phyloP scores from a whole-genome alignment of 768 basidiomycete genomes.

The Panus rudis region DNA sequence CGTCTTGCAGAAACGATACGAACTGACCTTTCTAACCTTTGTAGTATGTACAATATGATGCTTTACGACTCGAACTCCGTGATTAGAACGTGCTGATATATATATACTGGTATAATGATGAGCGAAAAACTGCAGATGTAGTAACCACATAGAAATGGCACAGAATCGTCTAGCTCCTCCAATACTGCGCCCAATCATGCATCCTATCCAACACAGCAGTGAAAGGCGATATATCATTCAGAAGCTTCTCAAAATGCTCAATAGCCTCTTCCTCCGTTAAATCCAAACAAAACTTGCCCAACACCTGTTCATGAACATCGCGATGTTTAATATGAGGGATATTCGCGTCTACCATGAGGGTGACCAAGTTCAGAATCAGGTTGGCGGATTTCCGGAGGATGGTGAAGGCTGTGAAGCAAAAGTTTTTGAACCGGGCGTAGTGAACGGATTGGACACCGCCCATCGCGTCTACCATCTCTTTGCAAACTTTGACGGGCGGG shows the following conservation, averaged over 20 bases:
- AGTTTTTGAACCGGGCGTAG: constrained; percentile 91
- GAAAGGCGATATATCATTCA: constrained; percentile 94
- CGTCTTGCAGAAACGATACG: not conserved
- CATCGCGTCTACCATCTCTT: constrained; percentile 99
- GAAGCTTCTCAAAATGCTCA: constrained; percentile 87
- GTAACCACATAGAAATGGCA: too few relatives aligned
- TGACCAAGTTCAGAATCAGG: constrained; percentile 91
- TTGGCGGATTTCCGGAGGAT: constrained; percentile 96
- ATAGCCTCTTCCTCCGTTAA: constrained; percentile 96
- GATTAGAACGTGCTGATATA: not conserved
- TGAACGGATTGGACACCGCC: constrained; percentile 96
- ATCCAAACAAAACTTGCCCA: constrained; percentile 94
- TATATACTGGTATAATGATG: too few relatives aligned
- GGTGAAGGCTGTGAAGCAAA: constrained; percentile 97
- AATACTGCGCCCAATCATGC: constrained; percentile 86
- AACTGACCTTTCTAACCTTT: not conserved
- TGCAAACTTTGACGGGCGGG: constrained; percentile 96
- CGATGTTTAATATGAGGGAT: constrained; percentile 96
- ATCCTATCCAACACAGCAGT: constrained; percentile 91
- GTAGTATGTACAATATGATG: constrained; percentile 23
- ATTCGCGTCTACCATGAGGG: constrained; percentile 95
- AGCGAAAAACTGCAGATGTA: too few relatives aligned
- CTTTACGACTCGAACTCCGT: constrained; percentile 15
- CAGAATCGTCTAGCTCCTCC: too few relatives aligned
- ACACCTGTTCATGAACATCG: constrained; percentile 82